These are phyloP conservation scores for Rubia tinctorum DNA, from an alignment of 305 asterid species.

Conservation along the genomic window DNA sequence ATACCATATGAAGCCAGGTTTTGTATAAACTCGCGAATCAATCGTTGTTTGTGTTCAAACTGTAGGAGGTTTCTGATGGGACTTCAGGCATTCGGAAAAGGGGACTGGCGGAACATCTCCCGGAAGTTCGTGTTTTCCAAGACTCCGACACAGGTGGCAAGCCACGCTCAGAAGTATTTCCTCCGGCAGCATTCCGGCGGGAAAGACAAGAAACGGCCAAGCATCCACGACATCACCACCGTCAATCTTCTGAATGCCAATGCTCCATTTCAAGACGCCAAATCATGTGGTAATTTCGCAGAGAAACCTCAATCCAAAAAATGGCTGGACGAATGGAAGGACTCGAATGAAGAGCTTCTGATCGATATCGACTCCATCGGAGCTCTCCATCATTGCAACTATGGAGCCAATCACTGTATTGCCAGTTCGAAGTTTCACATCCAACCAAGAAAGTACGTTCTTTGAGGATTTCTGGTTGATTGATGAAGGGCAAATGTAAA, in stretches of 20 bases:
- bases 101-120: constrained; percentile 82
- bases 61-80: constrained; percentile 69
- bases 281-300: constrained; percentile 17
- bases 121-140: constrained; percentile 58
- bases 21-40: not conserved
- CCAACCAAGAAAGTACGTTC: constrained; percentile 28
- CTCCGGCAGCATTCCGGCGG: constrained; percentile 66
- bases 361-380: constrained; percentile 36
- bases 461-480: constrained; percentile 14
- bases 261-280: constrained; percentile 16
- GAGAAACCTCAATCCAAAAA: constrained; percentile 29
- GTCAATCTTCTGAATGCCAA: constrained; percentile 23
- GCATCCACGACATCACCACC: constrained; percentile 86
- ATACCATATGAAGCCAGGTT: too few relatives aligned
- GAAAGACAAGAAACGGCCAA: constrained; percentile 80
- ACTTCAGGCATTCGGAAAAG: constrained; percentile 65
- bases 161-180: constrained; percentile 91
- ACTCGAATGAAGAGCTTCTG: constrained; percentile 31
- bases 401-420: constrained; percentile 26
- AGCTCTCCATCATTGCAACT: constrained; percentile 20
- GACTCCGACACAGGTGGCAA: constrained; percentile 94
- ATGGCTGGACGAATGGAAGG: constrained; percentile 31
- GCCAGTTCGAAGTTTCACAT: constrained; percentile 29
- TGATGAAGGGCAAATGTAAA: constrained; percentile 8
- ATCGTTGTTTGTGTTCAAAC: constrained; percentile 8